These are phyloP conservation scores for Nakaseomyces sp. DNA, from an alignment of 1,139 yeast genomes.

Conservation along the genomic window DNA sequence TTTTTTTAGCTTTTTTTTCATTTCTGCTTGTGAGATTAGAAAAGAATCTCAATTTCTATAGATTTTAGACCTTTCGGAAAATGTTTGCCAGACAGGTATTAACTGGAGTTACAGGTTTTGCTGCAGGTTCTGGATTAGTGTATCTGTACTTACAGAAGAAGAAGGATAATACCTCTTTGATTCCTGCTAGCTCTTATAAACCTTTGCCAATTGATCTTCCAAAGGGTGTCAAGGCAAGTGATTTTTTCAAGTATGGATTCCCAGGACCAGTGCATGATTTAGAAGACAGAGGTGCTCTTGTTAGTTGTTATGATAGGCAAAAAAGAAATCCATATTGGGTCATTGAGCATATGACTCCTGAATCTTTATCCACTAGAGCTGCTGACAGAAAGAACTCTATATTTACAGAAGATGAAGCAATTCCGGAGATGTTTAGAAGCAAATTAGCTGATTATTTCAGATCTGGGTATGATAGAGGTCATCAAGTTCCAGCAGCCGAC, in stretches of 20 bases:
- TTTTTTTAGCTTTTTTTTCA: no score
- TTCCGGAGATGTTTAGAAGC: slow-evolving; percentile 72
- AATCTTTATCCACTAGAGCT: slow-evolving; percentile 43
- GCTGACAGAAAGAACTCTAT: slow-evolving; percentile 74
- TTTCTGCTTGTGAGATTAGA: no score
- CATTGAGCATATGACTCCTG: slow-evolving; percentile 83
- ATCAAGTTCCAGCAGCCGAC: slow-evolving; percentile 96
- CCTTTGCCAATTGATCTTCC: background rate
- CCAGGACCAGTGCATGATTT: slow-evolving; percentile 93
- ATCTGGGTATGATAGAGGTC: slow-evolving; percentile 95
- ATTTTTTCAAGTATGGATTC: slow-evolving; percentile 78
- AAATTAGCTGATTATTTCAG: slow-evolving; percentile 78
- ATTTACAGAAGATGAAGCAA: slow-evolving; percentile 78
- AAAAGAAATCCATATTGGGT: slow-evolving; percentile 87
- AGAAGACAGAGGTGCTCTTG: slow-evolving; percentile 61
- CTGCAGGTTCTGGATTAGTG: background rate
- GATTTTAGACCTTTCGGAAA: background rate
- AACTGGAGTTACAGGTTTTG: slow-evolving; percentile 1
- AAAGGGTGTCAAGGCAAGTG: slow-evolving; percentile 53
- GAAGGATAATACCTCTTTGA: background rate
- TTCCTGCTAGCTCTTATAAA: background rate
- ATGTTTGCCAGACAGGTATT: slow-evolving; percentile 1
- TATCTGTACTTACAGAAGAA: background rate
- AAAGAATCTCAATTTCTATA: no score
- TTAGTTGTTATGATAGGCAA: slow-evolving; percentile 78